Evolutionary conservation across 208 protist genomes (phyloP).

Genomic region (Zelonia costaricensis): DNA sequence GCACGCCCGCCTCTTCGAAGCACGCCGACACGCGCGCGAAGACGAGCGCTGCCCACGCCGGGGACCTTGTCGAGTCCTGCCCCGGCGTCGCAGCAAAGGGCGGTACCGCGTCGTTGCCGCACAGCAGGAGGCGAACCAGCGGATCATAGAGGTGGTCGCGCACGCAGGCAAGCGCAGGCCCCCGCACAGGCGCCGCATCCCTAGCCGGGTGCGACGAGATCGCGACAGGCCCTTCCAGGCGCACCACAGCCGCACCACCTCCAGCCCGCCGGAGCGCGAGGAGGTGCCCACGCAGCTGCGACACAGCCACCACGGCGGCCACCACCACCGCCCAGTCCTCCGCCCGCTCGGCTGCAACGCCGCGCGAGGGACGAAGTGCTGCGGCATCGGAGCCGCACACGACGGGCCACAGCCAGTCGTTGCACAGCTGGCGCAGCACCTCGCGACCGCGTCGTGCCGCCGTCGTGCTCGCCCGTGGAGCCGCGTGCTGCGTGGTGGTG

Average conservation of each 20-base stretch:
- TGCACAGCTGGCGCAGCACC: slow-evolving; percentile 4
- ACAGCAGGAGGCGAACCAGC: slow-evolving; percentile 8
- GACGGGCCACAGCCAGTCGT: slow-evolving; percentile 30
- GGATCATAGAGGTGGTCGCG: slow-evolving; percentile 13
- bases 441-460: slow-evolving; percentile 11
- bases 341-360: background rate
- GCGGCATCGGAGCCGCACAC: slow-evolving; percentile 6
- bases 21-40: slow-evolving; percentile 21
- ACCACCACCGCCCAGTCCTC: slow-evolving; percentile 28
- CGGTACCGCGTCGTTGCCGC: too few species aligned
- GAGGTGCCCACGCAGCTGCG: slow-evolving; percentile 10
- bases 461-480: background rate
- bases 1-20: slow-evolving; percentile 35
- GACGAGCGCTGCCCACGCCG: slow-evolving; percentile 20
- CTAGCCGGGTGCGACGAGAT: background rate
- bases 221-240: background rate
- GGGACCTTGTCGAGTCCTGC: background rate
- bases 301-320: slow-evolving; percentile 14
- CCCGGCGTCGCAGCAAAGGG: too few species aligned
- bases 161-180: background rate
- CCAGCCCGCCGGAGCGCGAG: slow-evolving; percentile 10
- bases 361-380: background rate
- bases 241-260: background rate
- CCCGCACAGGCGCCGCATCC: background rate
- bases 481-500: too few species aligned